Percentiles rank a stretch among this genome's conserved stretches.
These are phyloP conservation scores for Fusarium bulbicola DNA, from an alignment of 2,329 filamentous ascomycete genomes.

Conservation along the genomic window DNA sequence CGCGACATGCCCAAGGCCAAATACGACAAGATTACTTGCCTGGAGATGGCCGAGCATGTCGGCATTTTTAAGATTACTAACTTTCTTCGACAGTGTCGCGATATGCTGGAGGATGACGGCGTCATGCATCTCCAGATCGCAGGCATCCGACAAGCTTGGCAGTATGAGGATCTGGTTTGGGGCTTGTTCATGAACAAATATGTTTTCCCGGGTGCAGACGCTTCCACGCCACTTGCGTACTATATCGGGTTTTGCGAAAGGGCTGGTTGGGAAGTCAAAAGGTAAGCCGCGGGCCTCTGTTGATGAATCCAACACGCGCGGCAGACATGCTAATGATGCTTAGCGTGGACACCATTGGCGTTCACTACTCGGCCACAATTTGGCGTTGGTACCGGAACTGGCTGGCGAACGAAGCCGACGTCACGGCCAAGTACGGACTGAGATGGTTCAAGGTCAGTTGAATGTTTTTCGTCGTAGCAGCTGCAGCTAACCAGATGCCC, in stretches of 20 bases:
- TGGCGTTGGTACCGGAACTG: neutral
- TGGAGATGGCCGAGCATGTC: constrained; percentile 98
- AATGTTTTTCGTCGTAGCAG: neutral
- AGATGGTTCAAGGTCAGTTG: neutral
- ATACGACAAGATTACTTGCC: constrained; percentile 93
- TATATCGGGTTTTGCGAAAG: constrained; percentile 83
- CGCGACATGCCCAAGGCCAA: constrained; percentile 84
- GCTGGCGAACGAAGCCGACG: neutral
- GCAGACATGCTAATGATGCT: neutral
- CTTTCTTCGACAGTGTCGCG: constrained; percentile 85
- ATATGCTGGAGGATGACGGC: constrained; percentile 95
- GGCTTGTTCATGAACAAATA: constrained; percentile 99
- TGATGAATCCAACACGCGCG: neutral
- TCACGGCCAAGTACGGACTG: neutral
- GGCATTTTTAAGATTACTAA: constrained; percentile 82
- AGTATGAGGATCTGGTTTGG: constrained; percentile 96
- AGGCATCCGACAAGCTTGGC: constrained; percentile 89
- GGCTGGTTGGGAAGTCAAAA: constrained; percentile 75
- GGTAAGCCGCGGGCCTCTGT: constrained; percentile 24
- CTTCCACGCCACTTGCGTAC: constrained; percentile 86
- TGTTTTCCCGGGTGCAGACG: constrained; percentile 95
- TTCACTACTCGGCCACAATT: neutral
- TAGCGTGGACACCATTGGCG: neutral
- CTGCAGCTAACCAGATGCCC: neutral
- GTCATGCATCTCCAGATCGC: constrained; percentile 94